Base-by-base conservation (phyloP, 2,329 filamentous ascomycete species). In the Ophiocordyceps camponoti-rufipedis region DNA sequence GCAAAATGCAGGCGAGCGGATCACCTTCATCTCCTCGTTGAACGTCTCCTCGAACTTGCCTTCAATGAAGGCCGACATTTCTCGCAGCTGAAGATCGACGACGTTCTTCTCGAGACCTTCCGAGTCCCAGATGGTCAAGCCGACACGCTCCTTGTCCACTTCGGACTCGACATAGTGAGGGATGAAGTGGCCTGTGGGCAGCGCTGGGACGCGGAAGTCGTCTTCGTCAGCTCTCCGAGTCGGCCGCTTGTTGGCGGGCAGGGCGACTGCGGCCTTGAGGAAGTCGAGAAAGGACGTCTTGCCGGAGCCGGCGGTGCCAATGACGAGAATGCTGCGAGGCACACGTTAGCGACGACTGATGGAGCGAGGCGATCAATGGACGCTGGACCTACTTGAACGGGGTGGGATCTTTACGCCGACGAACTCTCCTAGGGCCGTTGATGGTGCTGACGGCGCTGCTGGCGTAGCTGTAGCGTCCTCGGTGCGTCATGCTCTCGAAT, bases 11-110 rank as follows among this genome's bases (percentile, higher is more conserved):
- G 91, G 89, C 45, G 88, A 87, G 55, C 91, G 83, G 50, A 95
- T 73, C 42, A 98, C 88, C 69, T 95, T 96, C 74, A 94, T 94
- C 68, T 98, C 91, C 65, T 98, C 91, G 43, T 78, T 78, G 60
- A 98, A 94, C 0, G 91, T 96, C 57, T 98, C 91, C 61, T 98
- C 89, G 54, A 98, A 98, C 63, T 96, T 96, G 69, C 83, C 89
- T 69, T 98, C 91, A 48, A 98, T 70, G 66, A 98, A 98, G 9
- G 82, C 74, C 32, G 83, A 81, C 70, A 96, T 88, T 59, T 94
- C 86, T 49, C 88, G 79, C 52, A 98, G 70, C 63, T 98, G 91
- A 52, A 96, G 75, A 61, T 96, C 91, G 44, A 95, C 87, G 33
- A 96, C 77, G 55, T 85, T 91, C 72, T 89, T 94, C 64, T 98